Conservation (phyloP, 2,329 filamentous ascomycete species). For the Epichloe hybrida region DNA sequence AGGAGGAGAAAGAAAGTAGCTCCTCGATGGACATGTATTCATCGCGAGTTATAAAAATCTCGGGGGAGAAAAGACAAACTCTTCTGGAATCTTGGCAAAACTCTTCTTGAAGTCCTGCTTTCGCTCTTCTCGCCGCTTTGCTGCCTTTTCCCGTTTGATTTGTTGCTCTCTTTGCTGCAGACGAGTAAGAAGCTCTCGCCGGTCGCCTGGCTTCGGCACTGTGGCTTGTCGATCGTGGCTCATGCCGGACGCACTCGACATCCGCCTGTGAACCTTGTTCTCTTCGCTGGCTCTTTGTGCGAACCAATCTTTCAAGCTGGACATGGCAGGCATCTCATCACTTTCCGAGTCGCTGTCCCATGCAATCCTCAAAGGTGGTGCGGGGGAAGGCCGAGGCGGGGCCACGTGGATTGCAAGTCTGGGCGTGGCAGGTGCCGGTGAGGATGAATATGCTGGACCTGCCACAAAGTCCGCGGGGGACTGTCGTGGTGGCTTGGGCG, state of each 20-base stretch:
- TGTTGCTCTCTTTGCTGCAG: conserved; percentile 1
- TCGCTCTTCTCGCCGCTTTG: conserved; percentile 2
- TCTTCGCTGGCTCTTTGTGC: conserved; percentile 2
- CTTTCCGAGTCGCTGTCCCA: conserved; percentile 21
- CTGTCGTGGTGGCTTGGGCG: background rate
- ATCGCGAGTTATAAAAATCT: background rate
- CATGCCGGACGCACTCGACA: conserved; percentile 3
- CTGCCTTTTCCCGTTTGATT: conserved; percentile 1
- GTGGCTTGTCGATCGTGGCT: conserved; percentile 8
- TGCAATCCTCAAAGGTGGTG: conserved; percentile 13
- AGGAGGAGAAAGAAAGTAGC: background rate
- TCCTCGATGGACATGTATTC: background rate
- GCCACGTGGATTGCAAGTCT: background rate
- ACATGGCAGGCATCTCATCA: conserved; percentile 10
- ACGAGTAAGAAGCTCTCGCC: conserved; percentile 7
- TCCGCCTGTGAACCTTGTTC: background rate
- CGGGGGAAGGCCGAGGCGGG: conserved; percentile 5
- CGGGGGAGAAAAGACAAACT: background rate
- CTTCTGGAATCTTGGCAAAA: background rate
- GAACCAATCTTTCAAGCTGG: conserved; percentile 8
- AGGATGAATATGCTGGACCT: background rate
- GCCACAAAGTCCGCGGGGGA: background rate
- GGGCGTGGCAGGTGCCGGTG: background rate
- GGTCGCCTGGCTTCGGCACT: conserved; percentile 11
- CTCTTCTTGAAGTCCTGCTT: background rate